Evolutionary conservation across 2,329 filamentous ascomycete genomes (phyloP).

Genomic region (Neodidymelliopsis sp.): DNA sequence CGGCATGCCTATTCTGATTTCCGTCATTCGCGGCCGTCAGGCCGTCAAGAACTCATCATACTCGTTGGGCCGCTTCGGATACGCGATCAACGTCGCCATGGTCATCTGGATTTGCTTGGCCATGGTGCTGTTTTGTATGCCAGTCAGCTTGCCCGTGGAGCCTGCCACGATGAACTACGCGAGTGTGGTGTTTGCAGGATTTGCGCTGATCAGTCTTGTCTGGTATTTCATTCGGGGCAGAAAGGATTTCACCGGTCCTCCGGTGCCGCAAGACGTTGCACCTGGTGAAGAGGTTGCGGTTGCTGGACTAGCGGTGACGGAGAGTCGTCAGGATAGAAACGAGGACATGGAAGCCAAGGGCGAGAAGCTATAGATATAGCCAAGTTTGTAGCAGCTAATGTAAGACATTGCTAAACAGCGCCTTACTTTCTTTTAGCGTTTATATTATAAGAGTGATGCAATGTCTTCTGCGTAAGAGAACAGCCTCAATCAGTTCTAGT

Average conservation of each 20-base stretch:
- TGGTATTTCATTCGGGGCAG: constrained; percentile 50
- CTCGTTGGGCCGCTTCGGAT: constrained; percentile 73
- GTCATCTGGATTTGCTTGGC: constrained; percentile 75
- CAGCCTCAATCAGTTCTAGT: too few species aligned
- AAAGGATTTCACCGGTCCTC: constrained; percentile 49
- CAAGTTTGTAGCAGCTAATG: background rate
- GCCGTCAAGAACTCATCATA: constrained; percentile 71
- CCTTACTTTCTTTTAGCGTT: too few species aligned
- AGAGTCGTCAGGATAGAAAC: constrained; percentile 36
- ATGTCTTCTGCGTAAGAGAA: too few species aligned
- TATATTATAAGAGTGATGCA: too few species aligned
- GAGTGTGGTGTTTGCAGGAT: constrained; percentile 51
- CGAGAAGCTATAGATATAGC: constrained; percentile 20
- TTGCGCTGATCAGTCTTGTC: constrained; percentile 45
- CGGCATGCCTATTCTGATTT: constrained; percentile 77
- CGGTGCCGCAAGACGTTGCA: constrained; percentile 46
- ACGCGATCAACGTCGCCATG: constrained; percentile 71
- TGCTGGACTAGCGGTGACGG: constrained; percentile 39
- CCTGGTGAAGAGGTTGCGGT: constrained; percentile 45
- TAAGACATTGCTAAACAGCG: too few species aligned
- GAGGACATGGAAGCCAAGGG: constrained; percentile 33
- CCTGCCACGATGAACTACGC: constrained; percentile 55
- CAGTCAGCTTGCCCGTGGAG: constrained; percentile 53
- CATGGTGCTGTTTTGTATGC: constrained; percentile 80
- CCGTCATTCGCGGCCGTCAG: constrained; percentile 69